Evolutionary conservation across 345 rosid genomes (phyloP).

Genomic region (Ceriops tagal): DNA sequence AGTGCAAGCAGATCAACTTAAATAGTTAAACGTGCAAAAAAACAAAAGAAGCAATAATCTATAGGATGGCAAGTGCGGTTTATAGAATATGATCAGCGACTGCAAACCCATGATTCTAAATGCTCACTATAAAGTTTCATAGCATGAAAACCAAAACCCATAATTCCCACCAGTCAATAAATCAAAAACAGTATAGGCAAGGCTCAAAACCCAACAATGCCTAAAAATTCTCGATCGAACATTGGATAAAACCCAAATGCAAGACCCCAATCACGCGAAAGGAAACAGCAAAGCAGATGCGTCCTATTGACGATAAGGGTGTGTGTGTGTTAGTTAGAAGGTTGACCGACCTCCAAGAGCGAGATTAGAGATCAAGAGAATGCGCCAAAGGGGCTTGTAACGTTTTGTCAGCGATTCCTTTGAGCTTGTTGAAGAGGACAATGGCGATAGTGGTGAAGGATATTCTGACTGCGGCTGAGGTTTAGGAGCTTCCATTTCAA

Average conservation of each 20-base stretch:
- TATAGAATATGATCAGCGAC: too few species aligned
- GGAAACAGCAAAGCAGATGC: neutral
- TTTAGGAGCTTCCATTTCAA: conserved; percentile 40
- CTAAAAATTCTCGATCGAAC: neutral
- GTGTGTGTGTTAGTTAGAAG: neutral
- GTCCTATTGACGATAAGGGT: neutral
- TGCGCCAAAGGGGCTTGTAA: conserved; percentile 53
- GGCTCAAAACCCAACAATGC: conserved; percentile 11
- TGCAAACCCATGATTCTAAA: too few species aligned
- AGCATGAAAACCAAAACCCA: neutral
- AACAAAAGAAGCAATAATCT: too few species aligned
- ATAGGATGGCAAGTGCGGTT: too few species aligned
- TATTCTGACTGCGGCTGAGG: conserved; percentile 5
- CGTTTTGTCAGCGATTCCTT: conserved; percentile 34
- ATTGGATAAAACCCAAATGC: neutral
- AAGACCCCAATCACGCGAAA: too few species aligned
- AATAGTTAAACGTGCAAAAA: too few species aligned
- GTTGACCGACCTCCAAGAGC: conserved; percentile 60
- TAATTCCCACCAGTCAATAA: conserved; percentile 22
- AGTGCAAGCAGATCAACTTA: too few species aligned
- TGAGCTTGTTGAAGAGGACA: conserved; percentile 8
- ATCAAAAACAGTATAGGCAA: conserved; percentile 36
- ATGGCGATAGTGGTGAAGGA: neutral
- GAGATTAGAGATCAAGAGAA: conserved; percentile 59
- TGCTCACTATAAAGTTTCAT: too few species aligned